phyloP scores from a whole-genome alignment of 2,329 filamentous ascomycete genomes.

The Trichoderma asperellum region DNA sequence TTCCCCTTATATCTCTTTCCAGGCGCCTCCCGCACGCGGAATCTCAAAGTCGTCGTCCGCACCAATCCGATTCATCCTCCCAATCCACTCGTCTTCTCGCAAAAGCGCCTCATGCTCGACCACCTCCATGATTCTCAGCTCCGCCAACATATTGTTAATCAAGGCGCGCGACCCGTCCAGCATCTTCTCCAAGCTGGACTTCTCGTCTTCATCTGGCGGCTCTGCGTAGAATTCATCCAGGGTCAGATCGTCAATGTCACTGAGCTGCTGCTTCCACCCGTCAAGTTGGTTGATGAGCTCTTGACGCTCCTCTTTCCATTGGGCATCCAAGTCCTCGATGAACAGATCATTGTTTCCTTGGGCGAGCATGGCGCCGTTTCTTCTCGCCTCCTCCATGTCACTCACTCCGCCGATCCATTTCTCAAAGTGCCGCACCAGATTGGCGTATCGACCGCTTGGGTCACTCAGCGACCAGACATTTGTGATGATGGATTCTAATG shows the following conservation, averaged over 20 bases:
- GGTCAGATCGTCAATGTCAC: slow-evolving; percentile 42
- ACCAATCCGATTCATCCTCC: slow-evolving; percentile 53
- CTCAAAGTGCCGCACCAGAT: slow-evolving; percentile 62
- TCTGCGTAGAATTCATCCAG: slow-evolving; percentile 4
- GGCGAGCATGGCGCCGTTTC: slow-evolving; percentile 41
- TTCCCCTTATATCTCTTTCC: slow-evolving; percentile 45
- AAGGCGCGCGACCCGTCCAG: slow-evolving; percentile 53
- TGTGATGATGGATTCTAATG: slow-evolving; percentile 59
- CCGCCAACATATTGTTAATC: slow-evolving; percentile 63
- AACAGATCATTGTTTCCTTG: slow-evolving; percentile 50
- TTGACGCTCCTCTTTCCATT: slow-evolving; percentile 63
- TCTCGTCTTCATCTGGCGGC: slow-evolving; percentile 37
- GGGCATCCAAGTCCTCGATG: slow-evolving; percentile 57
- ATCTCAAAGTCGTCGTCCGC: slow-evolving; percentile 42
- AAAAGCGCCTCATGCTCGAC: slow-evolving; percentile 62
- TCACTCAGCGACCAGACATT: slow-evolving; percentile 63
- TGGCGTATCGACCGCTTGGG: slow-evolving; percentile 58
- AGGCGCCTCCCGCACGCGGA: slow-evolving; percentile 52
- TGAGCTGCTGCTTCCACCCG: slow-evolving; percentile 55
- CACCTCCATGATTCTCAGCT: slow-evolving; percentile 64
- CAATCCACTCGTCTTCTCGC: slow-evolving; percentile 63
- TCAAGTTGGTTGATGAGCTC: slow-evolving; percentile 59
- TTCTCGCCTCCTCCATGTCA: slow-evolving; percentile 52
- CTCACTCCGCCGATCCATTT: slow-evolving; percentile 57
- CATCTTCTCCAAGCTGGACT: slow-evolving; percentile 51